Evolutionary conservation across 441 rosid genomes (phyloP), one percentile per base, ranked within the genome.

Genomic region (Erodium texanum): DNA sequence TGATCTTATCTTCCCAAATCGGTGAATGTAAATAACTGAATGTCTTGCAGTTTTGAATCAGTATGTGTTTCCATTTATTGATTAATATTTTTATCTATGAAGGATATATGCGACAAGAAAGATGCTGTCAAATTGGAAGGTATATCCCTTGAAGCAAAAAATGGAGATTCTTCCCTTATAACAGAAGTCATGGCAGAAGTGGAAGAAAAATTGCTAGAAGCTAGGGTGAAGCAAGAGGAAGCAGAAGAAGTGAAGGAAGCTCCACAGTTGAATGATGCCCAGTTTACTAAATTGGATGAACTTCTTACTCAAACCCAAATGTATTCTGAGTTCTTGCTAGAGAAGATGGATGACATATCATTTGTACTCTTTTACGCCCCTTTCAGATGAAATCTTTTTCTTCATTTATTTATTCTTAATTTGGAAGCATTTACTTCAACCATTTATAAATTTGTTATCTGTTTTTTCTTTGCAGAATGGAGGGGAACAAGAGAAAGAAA

Each of bases 301-400:
- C 96, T 93, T 71, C 81, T 93, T 73, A 86, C 93, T 0, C 95
- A 89, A 79, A 86, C 97, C n/a, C 85, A 91, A 76, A 74, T 89
- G 34, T 93, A 86, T 74, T 71, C 97, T 2, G 89, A 91, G 82
- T 91, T 91, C 70, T 82, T 93, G 71, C 82, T 87, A 73, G 99
- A 93, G 77, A 87, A 91, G 76, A 93, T 93, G 92, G 97, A 91
- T 10, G 86, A 89, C 72, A 89, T 89, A 27, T 83, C 94, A 23
- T 67, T 63, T 63, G 98, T 93, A 87, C 70, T 18, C 67, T 66
- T 34, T 72, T 24, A 36, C 24, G 19, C 62, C 62, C 62, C 38
- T 74, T 68, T 54, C 38, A 62, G 19, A 24, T 68, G 32, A 27
- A 32, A 3, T 1, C 5, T 1, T 32, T 32, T 32, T 32, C 36